These are phyloP conservation scores for Myochromella boudieri DNA, from an alignment of 768 basidiomycete species.

Conservation along the genomic window DNA sequence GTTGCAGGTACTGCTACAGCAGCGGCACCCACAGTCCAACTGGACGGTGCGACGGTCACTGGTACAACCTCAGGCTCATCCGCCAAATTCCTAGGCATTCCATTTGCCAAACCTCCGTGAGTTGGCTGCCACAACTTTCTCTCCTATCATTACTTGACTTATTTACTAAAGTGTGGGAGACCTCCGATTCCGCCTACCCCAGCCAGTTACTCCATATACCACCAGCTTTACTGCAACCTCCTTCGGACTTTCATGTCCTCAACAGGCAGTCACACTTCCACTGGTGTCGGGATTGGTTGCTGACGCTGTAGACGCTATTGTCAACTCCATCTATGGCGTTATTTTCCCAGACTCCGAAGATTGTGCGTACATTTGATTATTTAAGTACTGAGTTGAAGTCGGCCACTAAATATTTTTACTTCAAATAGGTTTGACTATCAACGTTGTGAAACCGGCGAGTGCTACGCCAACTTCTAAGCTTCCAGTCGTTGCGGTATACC, in stretches of 20 bases:
- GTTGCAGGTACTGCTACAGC: neutral
- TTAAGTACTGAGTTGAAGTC: conserved; percentile 13
- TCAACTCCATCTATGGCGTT: conserved; percentile 23
- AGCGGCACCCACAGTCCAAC: conserved; percentile 31
- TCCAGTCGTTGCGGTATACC: conserved; percentile 39
- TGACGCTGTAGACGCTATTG: conserved; percentile 27
- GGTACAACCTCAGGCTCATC: conserved; percentile 34
- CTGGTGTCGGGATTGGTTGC: conserved; percentile 26
- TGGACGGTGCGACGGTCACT: conserved; percentile 44
- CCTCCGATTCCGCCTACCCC: conserved; percentile 44
- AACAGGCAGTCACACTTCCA: conserved; percentile 36
- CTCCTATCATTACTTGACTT: neutral
- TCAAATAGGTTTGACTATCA: conserved; percentile 37
- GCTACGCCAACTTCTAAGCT: conserved; percentile 33
- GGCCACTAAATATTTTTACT: too few relatives aligned
- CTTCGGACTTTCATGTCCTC: conserved; percentile 49
- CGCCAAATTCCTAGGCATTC: conserved; percentile 47
- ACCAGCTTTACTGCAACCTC: conserved; percentile 34
- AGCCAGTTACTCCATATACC: conserved; percentile 35
- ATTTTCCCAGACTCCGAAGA: conserved; percentile 38
- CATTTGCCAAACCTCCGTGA: conserved; percentile 51
- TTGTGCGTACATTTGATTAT: conserved; percentile 31
- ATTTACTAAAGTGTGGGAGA: conserved; percentile 29
- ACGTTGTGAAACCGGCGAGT: conserved; percentile 37
- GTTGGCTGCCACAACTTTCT: conserved; percentile 15